Base-by-base conservation (phyloP, 2,329 filamentous ascomycete genomes). In the Alternaria viburni region DNA sequence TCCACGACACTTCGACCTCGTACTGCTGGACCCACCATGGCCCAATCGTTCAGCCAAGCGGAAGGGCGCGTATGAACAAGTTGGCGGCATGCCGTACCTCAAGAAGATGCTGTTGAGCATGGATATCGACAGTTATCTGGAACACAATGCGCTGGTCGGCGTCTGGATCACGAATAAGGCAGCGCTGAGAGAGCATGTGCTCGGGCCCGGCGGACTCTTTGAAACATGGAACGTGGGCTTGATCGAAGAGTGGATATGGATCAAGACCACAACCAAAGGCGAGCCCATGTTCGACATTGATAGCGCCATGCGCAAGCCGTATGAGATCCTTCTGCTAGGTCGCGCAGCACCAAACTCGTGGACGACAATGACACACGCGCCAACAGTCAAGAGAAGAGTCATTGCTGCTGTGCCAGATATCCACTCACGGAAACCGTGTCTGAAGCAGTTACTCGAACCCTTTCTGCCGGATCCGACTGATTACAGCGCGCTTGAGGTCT, bases 21-120 rank as follows among this genome's bases (percentile, higher is more conserved):
- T 94, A 41, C 77, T 93, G 8, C 81, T 94, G 19, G 92, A 95
- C 74, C 92, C 92, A 4, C 92, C 92, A 1, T 95, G 92, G 92
- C 91, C 92, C 0, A 95, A 93, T 74, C 86, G 89, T 49, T 94
- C 91, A 6, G 92, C 88, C 13, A 86, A 86, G 68, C 84, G 90
- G 43, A 89, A 87, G 71, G 83, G 79, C 81, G 80, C 69, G 2
- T 84, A 66, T 86, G 88, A 75, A 72, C 79, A 68, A 77, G 76
- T 75, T 46, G 71, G 72, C 71, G 84, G 68, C 76, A 74, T 86
- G 49, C 72, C 80, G 12, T 84, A 87, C 54, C 83, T 89, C 58
- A 74, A 74, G 55, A 71, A 73, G 21, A 74, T 84, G 65, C 69
- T 85, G 1, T 61, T 77, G 2, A 71, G 66, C 15, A 82, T 83